Base-by-base conservation (phyloP, 2,329 filamentous ascomycete genomes). In the Proliferodiscus dingleyae region DNA sequence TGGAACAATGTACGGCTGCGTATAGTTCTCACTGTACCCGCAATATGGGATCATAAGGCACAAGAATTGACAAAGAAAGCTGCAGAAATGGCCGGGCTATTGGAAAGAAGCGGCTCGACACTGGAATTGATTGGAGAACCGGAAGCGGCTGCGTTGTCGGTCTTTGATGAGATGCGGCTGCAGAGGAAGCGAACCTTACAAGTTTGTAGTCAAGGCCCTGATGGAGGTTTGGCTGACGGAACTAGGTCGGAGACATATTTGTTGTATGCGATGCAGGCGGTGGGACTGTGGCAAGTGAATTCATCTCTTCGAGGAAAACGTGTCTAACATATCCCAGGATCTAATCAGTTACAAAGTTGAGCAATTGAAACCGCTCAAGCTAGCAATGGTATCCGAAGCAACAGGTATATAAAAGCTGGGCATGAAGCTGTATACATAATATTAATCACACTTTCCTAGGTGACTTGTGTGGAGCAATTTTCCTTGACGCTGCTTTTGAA, bases 191-290 rank as follows among this genome's bases (percentile, higher is more conserved):
- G 13, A 30, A 46, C 32, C 30, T 46, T 28, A 10, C 37, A 32
- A 38, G 30, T 15, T 22, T n/a, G 4, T 13, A 15, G 15, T 5
- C 3, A 10, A 18, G 36, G 6, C 36, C 11, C 18, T 21, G 16
- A 37, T 37, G 21, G 22, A n/a, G 16, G 15, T 19, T 24, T 11
- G 18, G 15, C 29, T 15, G 28, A 21, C 5, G 21, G 26, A 7
- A 34, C 16, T 34, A 47, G 45, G 2, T 43, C 10, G 29, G 29
- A 28, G 78, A 81, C 51, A 80, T 80, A 54, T 80, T 81, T 51
- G 74, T 81, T 39, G 78, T 81, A 3, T 81, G 78, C 50, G 78
- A 81, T 60, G 78, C 77, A 3, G 78, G 78, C 22, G 78, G 78
- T n/a, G 40, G 39, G 3, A 42, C 32, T 23, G 32, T 39, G n/a